Conservation (phyloP, 805 yeast genomes). For the Pichia phayaonensis region DNA sequence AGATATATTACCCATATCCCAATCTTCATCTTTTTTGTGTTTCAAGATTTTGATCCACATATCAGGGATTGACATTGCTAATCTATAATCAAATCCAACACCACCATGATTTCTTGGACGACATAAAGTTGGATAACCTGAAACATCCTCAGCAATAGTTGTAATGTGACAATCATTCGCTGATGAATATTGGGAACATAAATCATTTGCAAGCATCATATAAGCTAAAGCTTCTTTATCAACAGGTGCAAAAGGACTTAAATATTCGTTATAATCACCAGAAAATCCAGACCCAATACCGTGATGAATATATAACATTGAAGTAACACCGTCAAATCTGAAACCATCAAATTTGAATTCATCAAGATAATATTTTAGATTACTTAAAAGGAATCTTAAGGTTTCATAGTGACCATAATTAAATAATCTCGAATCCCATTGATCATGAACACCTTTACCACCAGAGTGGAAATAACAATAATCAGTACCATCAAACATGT, state of each 20-base stretch:
- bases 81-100: constrained; percentile 85
- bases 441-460: constrained; percentile 77
- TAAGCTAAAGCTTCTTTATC: constrained; percentile 85
- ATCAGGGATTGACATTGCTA: constrained; percentile 97
- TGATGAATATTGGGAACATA: constrained; percentile 49
- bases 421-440: constrained; percentile 96
- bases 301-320: constrained; percentile 87
- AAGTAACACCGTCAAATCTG: constrained; percentile 93
- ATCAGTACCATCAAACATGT: constrained; percentile 91
- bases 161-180: constrained; percentile 32
- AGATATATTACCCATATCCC: constrained; percentile 81
- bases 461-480: constrained; percentile 89
- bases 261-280: constrained; percentile 89
- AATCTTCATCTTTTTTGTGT: constrained; percentile 76
- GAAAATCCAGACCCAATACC: constrained; percentile 85
- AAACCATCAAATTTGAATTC: constrained; percentile 89
- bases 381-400: constrained; percentile 73
- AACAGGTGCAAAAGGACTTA: constrained; percentile 64
- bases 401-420: constrained; percentile 91
- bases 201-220: constrained; percentile 82
- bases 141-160: constrained; percentile 92
- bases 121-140: constrained; percentile 95
- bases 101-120: constrained; percentile 71
- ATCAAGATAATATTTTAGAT: constrained; percentile 76
- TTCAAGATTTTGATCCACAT: constrained; percentile 97